A percentile compares a stretch with the other conserved stretches of the same genome.
Conservation (phyloP, 2,329 filamentous ascomycete species). For the Raffaelea arxii region DNA sequence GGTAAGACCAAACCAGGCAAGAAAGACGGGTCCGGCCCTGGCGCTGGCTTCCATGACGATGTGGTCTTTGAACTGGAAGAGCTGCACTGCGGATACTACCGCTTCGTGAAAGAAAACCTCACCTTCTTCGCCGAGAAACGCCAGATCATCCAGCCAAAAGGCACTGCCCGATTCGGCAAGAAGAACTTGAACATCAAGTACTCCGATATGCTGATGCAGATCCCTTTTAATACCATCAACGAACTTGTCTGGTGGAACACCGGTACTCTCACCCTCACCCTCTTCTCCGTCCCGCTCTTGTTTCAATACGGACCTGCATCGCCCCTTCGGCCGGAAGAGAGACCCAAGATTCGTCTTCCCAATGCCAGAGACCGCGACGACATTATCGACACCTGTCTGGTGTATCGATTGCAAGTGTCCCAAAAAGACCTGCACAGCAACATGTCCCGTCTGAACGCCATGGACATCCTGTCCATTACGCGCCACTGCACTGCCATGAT, state of each 20-base stretch:
- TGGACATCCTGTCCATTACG: conserved; percentile 17
- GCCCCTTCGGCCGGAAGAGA: no score
- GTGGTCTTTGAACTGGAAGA: not conserved
- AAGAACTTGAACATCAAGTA: conserved; percentile 30
- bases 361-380: no score
- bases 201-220: conserved; percentile 8
- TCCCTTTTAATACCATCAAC: conserved; percentile 38
- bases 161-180: conserved; percentile 31
- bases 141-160: conserved; percentile 23
- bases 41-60: no score
- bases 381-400: conserved; percentile 30
- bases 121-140: conserved; percentile 34
- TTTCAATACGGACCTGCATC: no score
- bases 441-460: conserved; percentile 17
- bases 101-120: conserved; percentile 26
- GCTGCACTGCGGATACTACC: conserved; percentile 35
- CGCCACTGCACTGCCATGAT: conserved; percentile 12
- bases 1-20: no score
- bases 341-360: no score
- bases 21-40: no score
- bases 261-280: conserved; percentile 36
- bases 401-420: conserved; percentile 29
- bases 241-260: conserved; percentile 30
- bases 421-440: conserved; percentile 18
- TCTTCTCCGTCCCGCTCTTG: conserved; percentile 39